Evolutionary conservation across 306 rosid genomes (phyloP).

Genomic region (Citrullus amarus): DNA sequence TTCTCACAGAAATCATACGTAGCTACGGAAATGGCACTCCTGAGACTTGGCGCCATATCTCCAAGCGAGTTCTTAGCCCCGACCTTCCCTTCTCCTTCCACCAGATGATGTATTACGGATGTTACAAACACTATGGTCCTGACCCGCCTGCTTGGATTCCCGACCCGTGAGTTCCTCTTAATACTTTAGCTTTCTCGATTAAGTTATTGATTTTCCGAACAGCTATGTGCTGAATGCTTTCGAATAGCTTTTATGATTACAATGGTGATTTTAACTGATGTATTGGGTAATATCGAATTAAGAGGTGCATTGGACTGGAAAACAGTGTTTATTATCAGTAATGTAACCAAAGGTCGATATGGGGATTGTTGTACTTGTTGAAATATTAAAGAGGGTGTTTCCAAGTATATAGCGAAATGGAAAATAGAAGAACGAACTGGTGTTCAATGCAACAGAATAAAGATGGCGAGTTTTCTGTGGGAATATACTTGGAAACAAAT

Average conservation of each 20-base stretch:
- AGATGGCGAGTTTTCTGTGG: too few species aligned
- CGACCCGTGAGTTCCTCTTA: constrained; percentile 30
- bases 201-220: neutral
- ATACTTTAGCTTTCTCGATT: neutral
- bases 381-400: too few species aligned
- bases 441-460: too few species aligned
- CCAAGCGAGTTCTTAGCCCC: constrained; percentile 43
- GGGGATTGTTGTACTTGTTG: too few species aligned
- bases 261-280: neutral
- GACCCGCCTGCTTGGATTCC: constrained; percentile 97
- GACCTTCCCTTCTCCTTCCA: constrained; percentile 74
- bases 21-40: constrained; percentile 38
- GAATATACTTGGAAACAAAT: too few species aligned
- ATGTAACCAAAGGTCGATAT: too few species aligned
- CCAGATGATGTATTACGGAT: constrained; percentile 64
- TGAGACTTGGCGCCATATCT: constrained; percentile 62
- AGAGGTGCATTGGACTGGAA: neutral
- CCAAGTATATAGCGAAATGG: too few species aligned
- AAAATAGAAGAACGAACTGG: too few species aligned
- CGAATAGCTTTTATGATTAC: neutral
- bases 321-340: neutral
- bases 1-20: constrained; percentile 29
- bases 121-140: constrained; percentile 54
- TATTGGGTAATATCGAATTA: neutral
- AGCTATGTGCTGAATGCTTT: neutral